Base-by-base conservation (phyloP, 495 filamentous ascomycete genomes). In the Aspergillus cristatus region DNA sequence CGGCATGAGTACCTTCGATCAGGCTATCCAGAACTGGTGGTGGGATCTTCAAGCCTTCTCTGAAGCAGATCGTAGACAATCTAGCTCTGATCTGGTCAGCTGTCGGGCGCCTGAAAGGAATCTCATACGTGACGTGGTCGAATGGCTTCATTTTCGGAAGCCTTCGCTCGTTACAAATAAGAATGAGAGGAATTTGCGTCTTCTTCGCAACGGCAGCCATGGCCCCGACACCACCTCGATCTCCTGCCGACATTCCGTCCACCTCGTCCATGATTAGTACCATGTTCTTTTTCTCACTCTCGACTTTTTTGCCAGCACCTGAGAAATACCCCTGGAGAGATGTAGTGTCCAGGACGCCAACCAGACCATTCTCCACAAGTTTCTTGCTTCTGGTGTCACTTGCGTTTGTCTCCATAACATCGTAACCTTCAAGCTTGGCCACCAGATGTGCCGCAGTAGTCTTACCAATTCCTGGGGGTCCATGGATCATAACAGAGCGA, bases 181-280 rank as follows among this genome's bases (percentile, higher is more conserved):
- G 71, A 42, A 99, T 96, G 46, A 99, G 83, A 1, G 91, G 91
- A 18, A 99, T 81, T 46, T 87, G 81, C 0, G 87, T 86, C 69
- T 93, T 96, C 65, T 83, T 95, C 64, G 89, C 95, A 30, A 96
- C 77, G 33, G 87, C 81, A 34, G 91, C 90, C 26, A 99, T 70
- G 22, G 93, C 90, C 14, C 89, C 91, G 28, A 99, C 93, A 54
- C 91, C 91, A 46, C 91, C 91, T 30, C 91, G 79, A 57, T 99
- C 91, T 48, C 91, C 91, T 29, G 88, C 88, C 32, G 89, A 95
- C 91, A 99, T 99, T 24, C 91, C 91, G 52, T 99, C 91, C 5
- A 99, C 91, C 59, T 99, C 91, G 49, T 99, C 91, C 93, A 99
- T 96, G 65, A 99, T 82, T 10, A 99, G 67, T 7, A 95, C 85